phyloP scores from a whole-genome alignment of 1,139 yeast genomes.

The Starmera stellimalicola region DNA sequence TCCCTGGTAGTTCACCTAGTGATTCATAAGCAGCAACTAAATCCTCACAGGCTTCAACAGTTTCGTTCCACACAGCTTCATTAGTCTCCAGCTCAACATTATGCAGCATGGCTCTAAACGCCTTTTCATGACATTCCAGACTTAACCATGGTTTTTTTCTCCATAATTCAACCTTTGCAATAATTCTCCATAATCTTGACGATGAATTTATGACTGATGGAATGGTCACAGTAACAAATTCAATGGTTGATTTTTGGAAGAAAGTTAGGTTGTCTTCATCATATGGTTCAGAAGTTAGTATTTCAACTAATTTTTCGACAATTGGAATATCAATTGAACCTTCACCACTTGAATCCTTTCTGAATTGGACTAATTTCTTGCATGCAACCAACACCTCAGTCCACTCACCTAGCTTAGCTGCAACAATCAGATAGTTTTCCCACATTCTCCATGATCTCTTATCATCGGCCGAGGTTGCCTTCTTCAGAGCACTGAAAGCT shows the following conservation, averaged over 20 bases:
- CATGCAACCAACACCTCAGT: conserved; percentile 74
- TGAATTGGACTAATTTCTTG: conserved; percentile 47
- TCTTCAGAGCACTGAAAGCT: conserved; percentile 75
- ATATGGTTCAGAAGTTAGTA: conserved; percentile 45
- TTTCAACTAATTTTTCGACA: conserved; percentile 63
- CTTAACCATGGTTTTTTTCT: conserved; percentile 82
- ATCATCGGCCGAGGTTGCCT: conserved; percentile 66
- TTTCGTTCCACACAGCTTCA: conserved; percentile 63
- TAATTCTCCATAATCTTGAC: conserved; percentile 73
- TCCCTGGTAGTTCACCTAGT: conserved; percentile 80
- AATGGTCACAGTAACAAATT: conserved; percentile 54
- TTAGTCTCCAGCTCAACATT: conserved; percentile 56
- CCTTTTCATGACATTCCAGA: conserved; percentile 78
- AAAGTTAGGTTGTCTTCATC: conserved; percentile 35
- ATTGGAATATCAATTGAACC: conserved; percentile 66
- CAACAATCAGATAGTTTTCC: conserved; percentile 80
- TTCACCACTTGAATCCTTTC: conserved; percentile 48
- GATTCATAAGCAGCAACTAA: conserved; percentile 82
- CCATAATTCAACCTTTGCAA: conserved; percentile 84
- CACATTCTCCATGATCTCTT: conserved; percentile 82
- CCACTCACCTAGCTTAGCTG: conserved; percentile 79
- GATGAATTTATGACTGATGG: conserved; percentile 65
- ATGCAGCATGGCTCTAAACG: conserved; percentile 63
- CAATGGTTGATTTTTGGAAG: conserved; percentile 60
- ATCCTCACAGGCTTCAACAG: conserved; percentile 74